These are phyloP conservation scores for Saccharomycopsis babjevae DNA, from an alignment of 805 yeast species.

Conservation along the genomic window DNA sequence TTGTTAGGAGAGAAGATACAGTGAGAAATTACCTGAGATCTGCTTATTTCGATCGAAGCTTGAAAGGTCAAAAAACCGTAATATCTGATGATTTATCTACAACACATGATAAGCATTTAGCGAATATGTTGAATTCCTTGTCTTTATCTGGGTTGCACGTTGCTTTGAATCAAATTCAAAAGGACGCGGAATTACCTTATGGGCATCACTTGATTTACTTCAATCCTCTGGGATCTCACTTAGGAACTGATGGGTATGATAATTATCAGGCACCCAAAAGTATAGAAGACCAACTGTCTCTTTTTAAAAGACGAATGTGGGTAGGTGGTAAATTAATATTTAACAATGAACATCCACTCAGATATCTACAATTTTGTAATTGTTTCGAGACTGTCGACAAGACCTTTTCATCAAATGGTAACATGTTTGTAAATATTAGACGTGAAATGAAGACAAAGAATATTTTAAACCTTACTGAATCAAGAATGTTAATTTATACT, in stretches of 20 bases:
- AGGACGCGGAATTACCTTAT: conserved; percentile 23
- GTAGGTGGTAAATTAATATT: conserved; percentile 53
- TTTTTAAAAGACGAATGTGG: conserved; percentile 67
- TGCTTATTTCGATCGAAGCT: conserved; percentile 7
- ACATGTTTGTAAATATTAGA: conserved; percentile 44
- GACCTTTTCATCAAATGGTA: conserved; percentile 22
- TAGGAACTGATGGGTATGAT: conserved; percentile 74
- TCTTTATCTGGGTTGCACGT: too few relatives aligned
- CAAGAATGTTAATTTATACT: conserved; percentile 54
- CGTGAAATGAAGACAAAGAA: conserved; percentile 33
- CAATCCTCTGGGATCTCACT: conserved; percentile 46
- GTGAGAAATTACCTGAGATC: background rate
- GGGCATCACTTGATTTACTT: conserved; percentile 64
- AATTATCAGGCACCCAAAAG: conserved; percentile 56
- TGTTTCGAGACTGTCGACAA: conserved; percentile 46
- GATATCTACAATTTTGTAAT: conserved; percentile 29
- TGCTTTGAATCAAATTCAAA: background rate
- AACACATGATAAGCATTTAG: conserved; percentile 11
- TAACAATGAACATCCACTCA: conserved; percentile 24
- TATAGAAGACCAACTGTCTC: conserved; percentile 16
- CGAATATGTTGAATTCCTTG: conserved; percentile 5
- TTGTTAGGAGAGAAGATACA: background rate
- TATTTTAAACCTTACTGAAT: conserved; percentile 35
- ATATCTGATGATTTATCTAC: conserved; percentile 16
- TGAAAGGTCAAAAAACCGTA: conserved; percentile 9